Evolutionary conservation across 2,329 filamentous ascomycete species (phyloP).

Genomic region (Dactylellina haptotyla): DNA sequence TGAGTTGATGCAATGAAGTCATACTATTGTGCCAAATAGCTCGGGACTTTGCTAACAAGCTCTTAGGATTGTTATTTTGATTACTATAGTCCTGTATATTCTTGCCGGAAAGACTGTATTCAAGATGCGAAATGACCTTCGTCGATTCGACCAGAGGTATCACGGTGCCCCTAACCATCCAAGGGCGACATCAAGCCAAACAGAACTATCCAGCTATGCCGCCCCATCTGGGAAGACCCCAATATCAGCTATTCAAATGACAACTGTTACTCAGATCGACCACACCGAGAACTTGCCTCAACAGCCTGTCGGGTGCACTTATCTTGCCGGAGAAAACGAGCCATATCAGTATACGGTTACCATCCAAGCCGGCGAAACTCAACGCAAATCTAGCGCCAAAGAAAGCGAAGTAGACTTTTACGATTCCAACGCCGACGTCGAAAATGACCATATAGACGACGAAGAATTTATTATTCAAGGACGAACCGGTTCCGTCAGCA

Average conservation of each 20-base stretch:
- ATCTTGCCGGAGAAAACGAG: slow-evolving; percentile 29
- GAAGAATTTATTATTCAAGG: slow-evolving; percentile 27
- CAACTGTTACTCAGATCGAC: slow-evolving; percentile 64
- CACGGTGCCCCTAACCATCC: slow-evolving; percentile 46
- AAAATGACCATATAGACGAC: slow-evolving; percentile 12
- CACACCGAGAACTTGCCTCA: slow-evolving; percentile 12
- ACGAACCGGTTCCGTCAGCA: slow-evolving; percentile 17
- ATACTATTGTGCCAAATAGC: neutral
- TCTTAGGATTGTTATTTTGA: slow-evolving; percentile 69
- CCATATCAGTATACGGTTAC: slow-evolving; percentile 35
- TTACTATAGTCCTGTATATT: slow-evolving; percentile 74
- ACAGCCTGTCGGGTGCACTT: slow-evolving; percentile 27
- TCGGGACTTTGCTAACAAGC: slow-evolving; percentile 54
- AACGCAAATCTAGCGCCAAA: slow-evolving; percentile 30
- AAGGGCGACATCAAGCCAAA: slow-evolving; percentile 23
- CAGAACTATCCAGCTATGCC: slow-evolving; percentile 60
- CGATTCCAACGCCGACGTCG: slow-evolving; percentile 22
- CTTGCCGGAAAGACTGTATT: slow-evolving; percentile 75
- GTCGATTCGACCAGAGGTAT: slow-evolving; percentile 64
- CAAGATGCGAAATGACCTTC: slow-evolving; percentile 72
- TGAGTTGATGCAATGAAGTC: slow-evolving; percentile 60
- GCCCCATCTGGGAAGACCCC: slow-evolving; percentile 62
- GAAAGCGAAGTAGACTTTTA: slow-evolving; percentile 38
- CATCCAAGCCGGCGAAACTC: slow-evolving; percentile 21
- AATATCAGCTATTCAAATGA: slow-evolving; percentile 74